Evolutionary conservation across 306 rosid genomes (phyloP).

Genomic region (Medicago lupulina): DNA sequence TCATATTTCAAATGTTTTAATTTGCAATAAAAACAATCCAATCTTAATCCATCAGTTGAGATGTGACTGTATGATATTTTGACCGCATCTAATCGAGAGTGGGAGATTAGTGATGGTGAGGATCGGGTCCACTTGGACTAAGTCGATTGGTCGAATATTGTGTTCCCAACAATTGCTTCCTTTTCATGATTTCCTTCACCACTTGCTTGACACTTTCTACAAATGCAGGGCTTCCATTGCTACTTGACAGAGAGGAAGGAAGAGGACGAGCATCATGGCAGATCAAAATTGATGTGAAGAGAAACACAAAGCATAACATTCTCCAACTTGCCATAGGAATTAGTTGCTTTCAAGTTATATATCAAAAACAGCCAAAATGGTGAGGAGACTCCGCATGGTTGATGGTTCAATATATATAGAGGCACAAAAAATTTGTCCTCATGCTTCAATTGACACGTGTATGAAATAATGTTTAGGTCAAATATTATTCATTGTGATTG

Average conservation of each 20-base stretch:
- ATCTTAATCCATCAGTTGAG: not conserved
- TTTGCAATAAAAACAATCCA: not conserved
- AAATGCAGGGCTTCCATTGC: slow-evolving; percentile 20
- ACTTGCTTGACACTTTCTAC: slow-evolving; percentile 42
- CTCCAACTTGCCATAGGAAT: slow-evolving; percentile 32
- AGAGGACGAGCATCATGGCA: slow-evolving; percentile 39
- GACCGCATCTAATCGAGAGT: not conserved
- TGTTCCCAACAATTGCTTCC: slow-evolving; percentile 44
- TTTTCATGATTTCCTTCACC: slow-evolving; percentile 48
- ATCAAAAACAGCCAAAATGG: slow-evolving; percentile 25
- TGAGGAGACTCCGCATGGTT: slow-evolving; percentile 30
- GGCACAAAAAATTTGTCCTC: slow-evolving; percentile 27
- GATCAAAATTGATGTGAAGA: slow-evolving; percentile 43
- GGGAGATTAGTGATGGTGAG: slow-evolving; percentile 50
- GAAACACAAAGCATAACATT: slow-evolving; percentile 38
- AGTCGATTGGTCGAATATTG: slow-evolving; percentile 34
- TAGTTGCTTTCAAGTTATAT: not conserved
- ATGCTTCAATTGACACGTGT: slow-evolving; percentile 34
- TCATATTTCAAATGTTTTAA: not conserved
- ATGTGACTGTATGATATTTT: not conserved
- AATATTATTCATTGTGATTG: slow-evolving; percentile 29
- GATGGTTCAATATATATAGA: slow-evolving; percentile 33
- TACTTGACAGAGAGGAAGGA: slow-evolving; percentile 12
- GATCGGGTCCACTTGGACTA: slow-evolving; percentile 61
- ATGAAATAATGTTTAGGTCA: slow-evolving; percentile 32